Conservation (phyloP, 1,139 yeast genomes). For the Sugiyamaella novakii region DNA sequence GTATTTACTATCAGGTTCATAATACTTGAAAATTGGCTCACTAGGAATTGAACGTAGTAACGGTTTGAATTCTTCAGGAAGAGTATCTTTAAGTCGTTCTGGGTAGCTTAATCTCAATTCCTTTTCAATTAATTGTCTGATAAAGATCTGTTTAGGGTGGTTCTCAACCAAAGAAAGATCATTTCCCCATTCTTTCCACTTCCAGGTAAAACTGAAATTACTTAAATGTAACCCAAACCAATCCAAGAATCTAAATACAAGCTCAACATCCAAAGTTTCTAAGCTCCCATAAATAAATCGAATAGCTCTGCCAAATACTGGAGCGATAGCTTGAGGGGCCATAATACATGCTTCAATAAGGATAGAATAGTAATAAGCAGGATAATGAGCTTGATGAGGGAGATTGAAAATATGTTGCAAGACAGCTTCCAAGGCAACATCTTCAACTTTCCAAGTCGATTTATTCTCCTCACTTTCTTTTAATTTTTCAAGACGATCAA, state of each 20-base stretch:
- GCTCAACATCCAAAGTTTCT: conserved; percentile 71
- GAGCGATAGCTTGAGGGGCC: conserved; percentile 90
- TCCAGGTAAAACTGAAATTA: conserved; percentile 95
- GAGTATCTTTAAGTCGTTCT: conserved; percentile 69
- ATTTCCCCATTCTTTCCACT: conserved; percentile 89
- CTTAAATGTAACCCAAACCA: conserved; percentile 96
- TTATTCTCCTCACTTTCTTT: conserved; percentile 32
- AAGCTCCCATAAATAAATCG: conserved; percentile 76
- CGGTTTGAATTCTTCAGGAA: conserved; percentile 70
- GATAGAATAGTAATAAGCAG: conserved; percentile 82
- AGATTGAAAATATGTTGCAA: conserved; percentile 75
- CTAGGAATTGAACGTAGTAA: conserved; percentile 51
- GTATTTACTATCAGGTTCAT: conserved; percentile 42
- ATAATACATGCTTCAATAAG: conserved; percentile 83
- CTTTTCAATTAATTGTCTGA: conserved; percentile 77
- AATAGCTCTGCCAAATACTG: conserved; percentile 92
- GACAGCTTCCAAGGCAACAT: conserved; percentile 81
- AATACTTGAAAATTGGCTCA: conserved; percentile 51
- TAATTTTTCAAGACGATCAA: conserved; percentile 65
- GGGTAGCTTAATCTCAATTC: conserved; percentile 78
- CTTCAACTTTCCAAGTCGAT: conserved; percentile 87
- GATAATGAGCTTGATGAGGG: conserved; percentile 67
- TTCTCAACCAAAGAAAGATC: conserved; percentile 44
- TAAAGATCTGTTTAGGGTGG: conserved; percentile 76
- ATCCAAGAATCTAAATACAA: conserved; percentile 71